Base-by-base conservation (phyloP, 768 basidiomycete species). In the Lactifluus echinatus region DNA sequence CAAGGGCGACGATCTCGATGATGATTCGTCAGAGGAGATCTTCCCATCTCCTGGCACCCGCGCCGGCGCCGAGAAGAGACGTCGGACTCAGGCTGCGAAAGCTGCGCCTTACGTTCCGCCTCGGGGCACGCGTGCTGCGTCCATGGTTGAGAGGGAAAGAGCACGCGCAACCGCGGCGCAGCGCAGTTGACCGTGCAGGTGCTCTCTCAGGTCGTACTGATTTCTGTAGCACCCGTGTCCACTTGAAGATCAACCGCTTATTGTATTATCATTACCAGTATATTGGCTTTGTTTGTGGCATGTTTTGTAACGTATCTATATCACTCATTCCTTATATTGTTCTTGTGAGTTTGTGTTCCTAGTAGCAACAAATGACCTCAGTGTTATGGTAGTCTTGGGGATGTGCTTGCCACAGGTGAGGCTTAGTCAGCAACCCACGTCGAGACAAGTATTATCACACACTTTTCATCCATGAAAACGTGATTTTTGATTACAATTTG, bases 41-140 rank as follows among this genome's bases (percentile, higher is more conserved):
- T 52, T 57, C 29, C 59, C 57, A 6, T 53, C 47, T 2, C 51
- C 28, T 15, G 46, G 51, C 7, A 59, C 56, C 2, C 56, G 51
- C 23, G 56, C 51, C 4, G 8, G 33, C 1, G 59, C 24, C 2
- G 56, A 61, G 56, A 57, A 49, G 24, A 47, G 12, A 24, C 55
- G 40, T 24, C 44, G 31, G 2, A 52, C 33, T 2, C 46, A 57
- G 21, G 33, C 8, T n/a, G 56, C 50, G 5, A 60, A 57, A 39
- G 33, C 8, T 43, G 33, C 44, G 34, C 50, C 44, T 31, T 58
- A 52, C 19, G 31, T 40, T 23, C 51, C 60, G 2, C 45, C 50
- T 11, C 39, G n/a, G 11, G 60, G 60, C 19, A 61, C 60, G 19
- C 44, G 56, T 15, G 60, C 60, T 14, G 57, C 57, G 21, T 17